Evolutionary conservation across 306 rosid genomes (phyloP), one percentile per base, ranked within the genome.

Genomic region (Dryas octopetala): DNA sequence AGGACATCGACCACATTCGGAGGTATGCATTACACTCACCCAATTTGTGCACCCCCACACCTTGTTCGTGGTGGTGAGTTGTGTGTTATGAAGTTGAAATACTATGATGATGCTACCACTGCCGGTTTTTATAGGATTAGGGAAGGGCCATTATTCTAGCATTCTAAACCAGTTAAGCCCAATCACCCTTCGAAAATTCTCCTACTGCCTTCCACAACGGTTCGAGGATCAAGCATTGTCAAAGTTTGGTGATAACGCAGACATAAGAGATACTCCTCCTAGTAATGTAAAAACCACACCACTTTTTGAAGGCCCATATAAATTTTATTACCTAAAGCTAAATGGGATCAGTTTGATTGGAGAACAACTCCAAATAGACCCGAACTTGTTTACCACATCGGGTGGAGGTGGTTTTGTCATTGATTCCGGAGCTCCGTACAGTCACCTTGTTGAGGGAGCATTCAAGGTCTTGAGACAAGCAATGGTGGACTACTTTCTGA

Each of bases 371-470:
- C 23, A 23, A 23, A 23, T 23, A 23, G 23, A 23, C 23, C 23
- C 23, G 23, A 23, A 23, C 23, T 23, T 23, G 23, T 23, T 23
- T 23, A 23, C 23, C 23, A 23, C 23, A 13, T 8, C 1, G 6
- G 10, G 73, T 0, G 73, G 59, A 48, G 23, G 23, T 23, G 73
- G 73, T n/a, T 17, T 49, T 11, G 58, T 47, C 9, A 38, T 68
- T 14, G 71, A 67, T 66, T 43, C 57, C 1, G 71, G 71, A 23
- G 10, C 55, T 26, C 71, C 54, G 5, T 67, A 66, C 59, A 26
- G 45, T 50, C 11, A 11, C 38, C 26, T 68, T 28, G 45, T 68
- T 28, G 26, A 68, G 43, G 59, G 26, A 4, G 57, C 44, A 12
- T 47, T 46, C 54, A 11, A 19, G 9, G 6, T 66, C 55, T 23